Conservation (phyloP, 2,329 filamentous ascomycete species). For the Botrytis hyacinthi region DNA sequence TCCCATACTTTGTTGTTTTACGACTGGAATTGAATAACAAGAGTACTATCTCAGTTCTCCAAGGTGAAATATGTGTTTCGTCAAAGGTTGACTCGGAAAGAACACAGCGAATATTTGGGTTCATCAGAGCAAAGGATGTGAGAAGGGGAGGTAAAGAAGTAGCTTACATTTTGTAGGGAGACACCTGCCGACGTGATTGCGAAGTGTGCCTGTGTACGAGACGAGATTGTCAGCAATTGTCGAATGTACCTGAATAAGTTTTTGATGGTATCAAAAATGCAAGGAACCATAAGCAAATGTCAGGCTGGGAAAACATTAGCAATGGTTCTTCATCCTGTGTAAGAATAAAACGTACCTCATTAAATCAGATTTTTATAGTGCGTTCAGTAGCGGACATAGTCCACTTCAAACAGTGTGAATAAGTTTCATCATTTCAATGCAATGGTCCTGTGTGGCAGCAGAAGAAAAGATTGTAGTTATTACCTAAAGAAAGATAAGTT, state of each 20-base stretch:
- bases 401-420: constrained; percentile 46
- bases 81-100: constrained; percentile 39
- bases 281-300: constrained; percentile 37
- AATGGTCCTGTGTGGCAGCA: constrained; percentile 25
- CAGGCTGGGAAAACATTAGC: constrained; percentile 32
- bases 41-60: constrained; percentile 40
- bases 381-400: constrained; percentile 40
- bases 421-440: constrained; percentile 43
- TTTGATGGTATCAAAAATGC: constrained; percentile 12
- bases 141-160: neutral
- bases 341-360: constrained; percentile 41
- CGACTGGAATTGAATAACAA: constrained; percentile 1
- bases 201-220: constrained; percentile 2
- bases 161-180: constrained; percentile 2
- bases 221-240: constrained; percentile 30
- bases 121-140: constrained; percentile 38
- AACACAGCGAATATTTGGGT: constrained; percentile 40
- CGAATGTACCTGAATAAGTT: neutral
- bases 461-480: constrained; percentile 20
- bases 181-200: constrained; percentile 23
- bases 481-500: constrained; percentile 27
- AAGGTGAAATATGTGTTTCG: constrained; percentile 42
- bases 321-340: neutral
- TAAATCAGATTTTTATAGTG: constrained; percentile 47
- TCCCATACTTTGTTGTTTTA: neutral